These are phyloP conservation scores for Termitomyces sp. DNA, from an alignment of 768 basidiomycete genomes.

Conservation along the genomic window DNA sequence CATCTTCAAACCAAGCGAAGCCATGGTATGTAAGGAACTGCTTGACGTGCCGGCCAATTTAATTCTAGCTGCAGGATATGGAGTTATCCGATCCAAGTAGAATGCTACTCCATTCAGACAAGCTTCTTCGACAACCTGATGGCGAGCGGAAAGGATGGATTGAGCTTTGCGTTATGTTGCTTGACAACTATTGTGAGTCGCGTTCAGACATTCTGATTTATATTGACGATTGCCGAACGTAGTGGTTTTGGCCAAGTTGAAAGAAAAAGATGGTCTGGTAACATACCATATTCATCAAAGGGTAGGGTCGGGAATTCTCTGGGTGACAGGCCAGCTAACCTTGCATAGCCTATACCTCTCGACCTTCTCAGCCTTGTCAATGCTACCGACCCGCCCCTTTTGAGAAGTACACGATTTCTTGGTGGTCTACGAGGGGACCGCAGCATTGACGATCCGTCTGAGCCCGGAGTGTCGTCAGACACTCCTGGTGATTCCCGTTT, in stretches of 20 bases:
- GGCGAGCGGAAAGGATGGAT: slow-evolving; percentile 87
- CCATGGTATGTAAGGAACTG: slow-evolving; percentile 37
- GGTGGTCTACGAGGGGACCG: slow-evolving; percentile 48
- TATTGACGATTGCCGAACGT: neutral
- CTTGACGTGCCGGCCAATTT: neutral
- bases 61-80: slow-evolving; percentile 54
- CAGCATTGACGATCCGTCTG: slow-evolving; percentile 16
- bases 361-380: slow-evolving; percentile 82
- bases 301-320: slow-evolving; percentile 35
- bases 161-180: slow-evolving; percentile 83
- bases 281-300: slow-evolving; percentile 78
- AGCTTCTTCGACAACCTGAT: slow-evolving; percentile 81
- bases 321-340: slow-evolving; percentile 4
- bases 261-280: slow-evolving; percentile 67
- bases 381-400: slow-evolving; percentile 73
- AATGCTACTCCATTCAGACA: slow-evolving; percentile 79
- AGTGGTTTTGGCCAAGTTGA: slow-evolving; percentile 88
- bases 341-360: slow-evolving; percentile 80
- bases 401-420: slow-evolving; percentile 68
- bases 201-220: neutral
- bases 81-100: slow-evolving; percentile 81
- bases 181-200: slow-evolving; percentile 86
- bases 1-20: slow-evolving; percentile 74
- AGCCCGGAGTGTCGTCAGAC: slow-evolving; percentile 13
- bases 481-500: slow-evolving; percentile 58